Conservation (phyloP, 2,329 filamentous ascomycete species). For the Claviceps capensis region DNA sequence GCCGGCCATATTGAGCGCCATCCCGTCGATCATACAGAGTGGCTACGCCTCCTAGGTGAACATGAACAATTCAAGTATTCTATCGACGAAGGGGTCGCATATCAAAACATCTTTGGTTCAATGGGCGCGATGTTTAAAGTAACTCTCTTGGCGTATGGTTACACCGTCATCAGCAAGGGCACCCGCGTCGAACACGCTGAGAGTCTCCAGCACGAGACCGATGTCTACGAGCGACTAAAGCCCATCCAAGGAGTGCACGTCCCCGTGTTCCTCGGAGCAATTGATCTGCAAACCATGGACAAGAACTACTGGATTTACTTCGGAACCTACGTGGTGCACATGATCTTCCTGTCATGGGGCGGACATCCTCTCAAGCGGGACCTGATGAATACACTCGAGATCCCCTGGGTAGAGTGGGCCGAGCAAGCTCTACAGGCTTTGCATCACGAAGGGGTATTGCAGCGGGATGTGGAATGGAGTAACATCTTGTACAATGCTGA, state of each 20-base stretch:
- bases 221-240: slow-evolving; percentile 21
- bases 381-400: too few relatives aligned
- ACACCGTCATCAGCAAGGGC: slow-evolving; percentile 21
- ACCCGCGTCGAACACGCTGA: slow-evolving; percentile 18
- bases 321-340: too few relatives aligned
- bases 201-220: slow-evolving; percentile 22
- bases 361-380: too few relatives aligned
- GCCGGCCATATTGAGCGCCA: slow-evolving; percentile 13
- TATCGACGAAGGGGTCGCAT: slow-evolving; percentile 17
- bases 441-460: too few relatives aligned
- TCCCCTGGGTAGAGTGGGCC: too few relatives aligned
- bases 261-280: slow-evolving; percentile 23
- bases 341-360: too few relatives aligned
- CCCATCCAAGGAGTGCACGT: slow-evolving; percentile 21
- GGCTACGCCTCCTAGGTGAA: slow-evolving; percentile 12
- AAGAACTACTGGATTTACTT: slow-evolving; percentile 15
- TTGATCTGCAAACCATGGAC: slow-evolving; percentile 20
- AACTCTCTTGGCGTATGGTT: too few relatives aligned
- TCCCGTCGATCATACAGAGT: too few relatives aligned
- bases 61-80: slow-evolving; percentile 19
- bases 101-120: slow-evolving; percentile 17
- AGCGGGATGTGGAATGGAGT: too few relatives aligned
- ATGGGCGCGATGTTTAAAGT: slow-evolving; percentile 24
- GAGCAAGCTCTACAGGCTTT: too few relatives aligned
- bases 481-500: too few relatives aligned